Evolutionary conservation across 2,329 filamentous ascomycete genomes (phyloP), one percentile per base, ranked within the genome.

Genomic region (Geoglossum cookeanum): DNA sequence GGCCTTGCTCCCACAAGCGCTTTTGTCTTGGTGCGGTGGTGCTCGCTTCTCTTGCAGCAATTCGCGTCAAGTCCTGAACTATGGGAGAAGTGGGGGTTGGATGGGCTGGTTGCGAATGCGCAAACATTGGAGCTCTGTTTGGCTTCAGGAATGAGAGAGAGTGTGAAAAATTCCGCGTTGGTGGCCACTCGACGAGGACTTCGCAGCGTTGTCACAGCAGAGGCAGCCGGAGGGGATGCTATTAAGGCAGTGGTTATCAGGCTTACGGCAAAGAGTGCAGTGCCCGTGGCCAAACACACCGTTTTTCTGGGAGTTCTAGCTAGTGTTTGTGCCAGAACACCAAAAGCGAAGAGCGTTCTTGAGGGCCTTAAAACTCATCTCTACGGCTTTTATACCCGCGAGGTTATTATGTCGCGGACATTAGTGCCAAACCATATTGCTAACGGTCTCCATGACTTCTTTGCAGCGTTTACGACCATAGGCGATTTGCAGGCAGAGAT

Each of bases 1-100:
- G 83, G 81, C 61, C 83, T 97, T 64, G 87, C 91, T 35, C 73
- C 85, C 15, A 80, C 78, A 48, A 94, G 82, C 69, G 86, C 89
- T 4, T 94, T 96, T 67, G 87, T 94, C 54, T 74, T 98, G 63
- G 77, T 92, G 13, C 87, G 95, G 69, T 98, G 91, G 91, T 88
- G 83, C 68, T 85, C 84, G 59, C 69, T 91, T 58, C 71, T 96
- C 55, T 78, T 95, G 63, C 82, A 90, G 64, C 77, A 84, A 58
- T 74, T 89, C 30, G 78, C 78, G 35, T 76, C 76, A 53, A 78
- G 71, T 54, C 68, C 78, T 15, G 66, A 76, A 8, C 68, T 78
- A 48, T 89, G 82, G 83, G 77, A 79, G 55, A 74, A 74, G 64
- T 81, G 82, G 67, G 79, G 79, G 56, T 65, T 76, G 60, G 81